Base-by-base conservation (phyloP, 2,329 filamentous ascomycete genomes). In the Calycina herbarum region DNA sequence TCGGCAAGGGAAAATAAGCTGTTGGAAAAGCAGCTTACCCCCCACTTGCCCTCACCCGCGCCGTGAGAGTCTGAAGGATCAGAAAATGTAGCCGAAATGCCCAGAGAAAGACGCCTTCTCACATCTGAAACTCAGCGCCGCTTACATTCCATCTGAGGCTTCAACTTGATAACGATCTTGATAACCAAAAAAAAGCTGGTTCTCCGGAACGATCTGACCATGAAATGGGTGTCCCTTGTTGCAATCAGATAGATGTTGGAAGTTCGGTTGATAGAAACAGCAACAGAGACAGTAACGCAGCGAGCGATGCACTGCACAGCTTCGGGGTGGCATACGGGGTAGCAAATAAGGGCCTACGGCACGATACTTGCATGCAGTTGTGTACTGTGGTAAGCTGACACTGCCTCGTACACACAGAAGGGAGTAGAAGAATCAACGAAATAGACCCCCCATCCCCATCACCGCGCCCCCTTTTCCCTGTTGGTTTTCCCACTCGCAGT, bases 61-160 rank as follows among this genome's bases (percentile, higher is more conserved):
- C 48, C 48, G 48, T 54, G 48, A 54, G 48, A 24, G 11, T 7
- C 24, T 27, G 48, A 29, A 54, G 48, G 48, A 54, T 27, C 20
- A 7, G n/a, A n/a, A n/a, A 45, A 45, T 45, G 42, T 24, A 8
- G 10, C 11, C 48, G 10, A 27, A 54, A 24, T 24, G 48, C 45
- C 45, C 45, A 51, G 45, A 51, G 45, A 51, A 27, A 51, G n/a
- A 20, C 20, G n/a, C 11, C 45, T 51, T 24, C 45, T 11, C n/a
- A 24, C 24, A 24, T 27, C 45, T 51, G 45, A 27, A 51, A 51
- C 45, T 13, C 20, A 27, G 48, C n/a, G 13, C 48, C 3, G 48
- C 48, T 24, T 51, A 48, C 20, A 54, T 54, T 54, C 48, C n/a
- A 24, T 24, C 48, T 54, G 48, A 54, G 48, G 48, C 48, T 54